A percentile compares a stretch with the other conserved stretches of the same genome.
These are phyloP conservation scores for Cladorrhinum sp. DNA, from an alignment of 2,329 filamentous ascomycete genomes.

Conservation along the genomic window DNA sequence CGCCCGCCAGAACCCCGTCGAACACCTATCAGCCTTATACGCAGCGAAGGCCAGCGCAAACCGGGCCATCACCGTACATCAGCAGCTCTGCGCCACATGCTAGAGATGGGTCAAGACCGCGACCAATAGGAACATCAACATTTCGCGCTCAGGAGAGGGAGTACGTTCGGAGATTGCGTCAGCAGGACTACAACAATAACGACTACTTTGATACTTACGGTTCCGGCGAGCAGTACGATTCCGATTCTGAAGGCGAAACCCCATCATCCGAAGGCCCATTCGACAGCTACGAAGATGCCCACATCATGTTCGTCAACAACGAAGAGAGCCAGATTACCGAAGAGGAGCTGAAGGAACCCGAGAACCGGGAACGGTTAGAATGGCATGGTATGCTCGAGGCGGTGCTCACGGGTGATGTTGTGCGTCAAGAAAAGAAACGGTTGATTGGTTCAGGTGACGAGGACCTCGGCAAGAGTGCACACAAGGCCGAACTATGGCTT, in stretches of 20 bases:
- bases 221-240: conserved; percentile 63
- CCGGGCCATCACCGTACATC: conserved; percentile 39
- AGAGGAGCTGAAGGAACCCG: conserved; percentile 84
- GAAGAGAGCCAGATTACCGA: conserved; percentile 84
- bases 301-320: conserved; percentile 86
- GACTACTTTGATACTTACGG: conserved; percentile 76
- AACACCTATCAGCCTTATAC: conserved; percentile 74
- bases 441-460: conserved; percentile 73
- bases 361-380: conserved; percentile 85
- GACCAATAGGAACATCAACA: conserved; percentile 45
- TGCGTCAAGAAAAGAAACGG: conserved; percentile 96
- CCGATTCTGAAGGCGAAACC: conserved; percentile 87
- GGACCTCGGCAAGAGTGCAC: conserved; percentile 58
- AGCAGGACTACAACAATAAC: conserved; percentile 55
- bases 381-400: conserved; percentile 98
- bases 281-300: conserved; percentile 89
- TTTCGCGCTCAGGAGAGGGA: conserved; percentile 84
- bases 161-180: conserved; percentile 87
- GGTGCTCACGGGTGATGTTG: conserved; percentile 92
- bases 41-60: conserved; percentile 47
- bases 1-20: conserved; percentile 70
- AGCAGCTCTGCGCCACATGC: conserved; percentile 38
- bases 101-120: conserved; percentile 53
- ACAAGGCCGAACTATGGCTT: conserved; percentile 81
- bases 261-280: conserved; percentile 79